Conservation (phyloP, 192 early-diverging fungal species). For the Backusella mclennaniae region DNA sequence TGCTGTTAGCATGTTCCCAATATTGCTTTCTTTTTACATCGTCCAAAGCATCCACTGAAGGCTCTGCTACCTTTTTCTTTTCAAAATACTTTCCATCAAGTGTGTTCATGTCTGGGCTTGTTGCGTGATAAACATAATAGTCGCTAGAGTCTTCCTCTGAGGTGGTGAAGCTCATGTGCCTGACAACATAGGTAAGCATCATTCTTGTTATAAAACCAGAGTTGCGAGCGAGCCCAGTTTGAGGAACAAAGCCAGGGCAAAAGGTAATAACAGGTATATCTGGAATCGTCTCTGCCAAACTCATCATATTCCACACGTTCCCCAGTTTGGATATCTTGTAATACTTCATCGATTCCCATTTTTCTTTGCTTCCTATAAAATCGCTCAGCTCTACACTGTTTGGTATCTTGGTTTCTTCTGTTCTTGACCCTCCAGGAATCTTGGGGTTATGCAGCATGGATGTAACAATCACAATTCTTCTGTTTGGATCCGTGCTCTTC, state of each 20-base stretch:
- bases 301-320: slow-evolving; percentile 5
- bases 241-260: slow-evolving; percentile 32
- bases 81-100: slow-evolving; percentile 3
- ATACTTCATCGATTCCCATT: slow-evolving; percentile 20
- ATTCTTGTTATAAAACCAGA: not conserved
- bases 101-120: not conserved
- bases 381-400: slow-evolving; percentile 3
- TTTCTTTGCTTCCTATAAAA: slow-evolving; percentile 4
- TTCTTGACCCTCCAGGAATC: not conserved
- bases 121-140: slow-evolving; percentile 25
- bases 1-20: slow-evolving; percentile 19
- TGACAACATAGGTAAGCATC: slow-evolving; percentile 6
- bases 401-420: not conserved
- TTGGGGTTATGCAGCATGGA: slow-evolving; percentile 20
- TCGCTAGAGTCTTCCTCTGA: slow-evolving; percentile 7
- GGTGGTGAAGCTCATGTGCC: slow-evolving; percentile 11
- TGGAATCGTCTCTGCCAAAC: slow-evolving; percentile 5
- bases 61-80: not conserved
- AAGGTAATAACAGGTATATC: slow-evolving; percentile 5
- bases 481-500: not conserved
- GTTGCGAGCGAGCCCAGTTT: slow-evolving; percentile 17
- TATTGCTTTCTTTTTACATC: not conserved
- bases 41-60: slow-evolving; percentile 15
- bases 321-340: slow-evolving; percentile 26
- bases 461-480: slow-evolving; percentile 16